Conservation (phyloP, 805 yeast genomes). For the Candida koratica region DNA sequence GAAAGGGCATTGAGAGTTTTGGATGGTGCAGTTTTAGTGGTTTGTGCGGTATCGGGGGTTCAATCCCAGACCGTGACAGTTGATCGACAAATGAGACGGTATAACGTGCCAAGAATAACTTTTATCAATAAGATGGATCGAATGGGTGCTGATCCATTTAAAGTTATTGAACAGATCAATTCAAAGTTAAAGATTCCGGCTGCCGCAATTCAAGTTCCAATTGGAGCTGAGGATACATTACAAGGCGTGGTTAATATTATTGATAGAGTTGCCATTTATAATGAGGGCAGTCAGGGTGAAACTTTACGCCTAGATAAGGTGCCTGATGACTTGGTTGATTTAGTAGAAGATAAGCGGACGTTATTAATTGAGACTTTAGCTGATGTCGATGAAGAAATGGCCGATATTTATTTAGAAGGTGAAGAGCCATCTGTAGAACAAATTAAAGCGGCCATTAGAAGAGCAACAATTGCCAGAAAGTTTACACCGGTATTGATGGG, state of each 20-base stretch:
- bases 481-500: conserved; percentile 99
- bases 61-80: conserved; percentile 98
- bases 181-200: conserved; percentile 85
- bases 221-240: conserved; percentile 84
- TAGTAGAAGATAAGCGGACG: conserved; percentile 88
- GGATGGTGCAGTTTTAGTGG: conserved; percentile 97
- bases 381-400: conserved; percentile 96
- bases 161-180: conserved; percentile 88
- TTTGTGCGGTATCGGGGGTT: conserved; percentile 97
- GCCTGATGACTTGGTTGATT: conserved; percentile 74
- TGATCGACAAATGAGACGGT: conserved; percentile 97
- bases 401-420: conserved; percentile 89
- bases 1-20: conserved; percentile 97
- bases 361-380: conserved; percentile 89
- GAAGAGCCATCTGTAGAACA: conserved; percentile 80
- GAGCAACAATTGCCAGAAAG: conserved; percentile 90
- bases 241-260: conserved; percentile 90
- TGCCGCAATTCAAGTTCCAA: conserved; percentile 97
- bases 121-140: conserved; percentile 98
- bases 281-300: conserved; percentile 91
- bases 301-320: conserved; percentile 53
- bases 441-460: conserved; percentile 83
- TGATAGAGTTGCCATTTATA: conserved; percentile 80
- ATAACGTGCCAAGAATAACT: conserved; percentile 94
- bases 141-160: conserved; percentile 98